A percentile compares a stretch with the other conserved stretches of the same genome.
Evolutionary conservation across 2,329 filamentous ascomycete species (phyloP).

Genomic region (Penicillium psychrosexuale): DNA sequence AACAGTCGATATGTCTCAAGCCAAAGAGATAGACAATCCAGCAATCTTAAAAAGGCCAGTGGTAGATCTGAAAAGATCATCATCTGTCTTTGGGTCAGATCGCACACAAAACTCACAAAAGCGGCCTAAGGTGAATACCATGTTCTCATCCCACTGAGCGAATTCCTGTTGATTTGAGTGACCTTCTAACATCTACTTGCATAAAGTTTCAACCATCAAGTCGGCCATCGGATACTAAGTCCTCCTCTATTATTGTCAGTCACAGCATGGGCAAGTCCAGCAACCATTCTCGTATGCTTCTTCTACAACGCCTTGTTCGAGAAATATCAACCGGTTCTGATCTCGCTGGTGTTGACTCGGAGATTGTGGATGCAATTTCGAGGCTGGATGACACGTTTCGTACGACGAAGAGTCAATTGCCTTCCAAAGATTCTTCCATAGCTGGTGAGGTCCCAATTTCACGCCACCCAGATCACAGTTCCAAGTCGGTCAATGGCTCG

Average conservation of each 20-base stretch:
- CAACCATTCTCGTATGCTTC: constrained; percentile 16
- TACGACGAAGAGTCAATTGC: neutral
- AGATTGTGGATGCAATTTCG: constrained; percentile 19
- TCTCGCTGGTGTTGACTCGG: constrained; percentile 12
- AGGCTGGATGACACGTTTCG: constrained; percentile 23
- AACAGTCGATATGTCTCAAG: neutral
- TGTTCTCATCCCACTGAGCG: neutral
- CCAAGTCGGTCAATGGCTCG: neutral
- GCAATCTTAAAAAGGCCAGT: neutral
- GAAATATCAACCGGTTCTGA: constrained; percentile 21
- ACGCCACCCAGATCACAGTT: neutral
- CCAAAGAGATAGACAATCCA: neutral
- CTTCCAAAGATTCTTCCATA: neutral
- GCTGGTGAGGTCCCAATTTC: neutral
- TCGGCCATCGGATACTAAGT: neutral
- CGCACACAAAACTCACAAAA: neutral
- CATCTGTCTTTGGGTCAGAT: neutral
- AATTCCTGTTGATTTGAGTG: neutral
- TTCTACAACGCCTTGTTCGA: constrained; percentile 21
- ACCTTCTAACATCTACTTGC: neutral
- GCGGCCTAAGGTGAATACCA: constrained; percentile 2
- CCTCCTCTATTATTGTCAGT: neutral
- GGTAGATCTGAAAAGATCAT: neutral
- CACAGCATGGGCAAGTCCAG: neutral
- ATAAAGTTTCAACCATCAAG: neutral